A percentile compares a stretch with the other conserved stretches of the same genome.
Conservation (phyloP, 2,329 filamentous ascomycete species). For the Colletotrichum graminicola region DNA sequence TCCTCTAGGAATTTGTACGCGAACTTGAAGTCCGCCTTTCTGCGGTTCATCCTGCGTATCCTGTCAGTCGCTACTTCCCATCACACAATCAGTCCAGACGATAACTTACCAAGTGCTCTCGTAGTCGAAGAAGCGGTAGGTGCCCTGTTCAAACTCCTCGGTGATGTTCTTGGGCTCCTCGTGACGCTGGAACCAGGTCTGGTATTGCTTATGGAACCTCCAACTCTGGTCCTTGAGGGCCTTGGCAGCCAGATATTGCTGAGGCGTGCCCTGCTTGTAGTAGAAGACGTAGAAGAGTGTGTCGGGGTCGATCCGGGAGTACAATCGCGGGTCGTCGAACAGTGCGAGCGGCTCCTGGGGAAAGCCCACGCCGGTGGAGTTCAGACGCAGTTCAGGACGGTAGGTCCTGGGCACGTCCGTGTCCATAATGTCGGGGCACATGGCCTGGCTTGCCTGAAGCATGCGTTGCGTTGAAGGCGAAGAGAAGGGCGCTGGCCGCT, state of each 20-base stretch:
- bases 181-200: conserved; percentile 98
- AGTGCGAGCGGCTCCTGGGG: conserved; percentile 92
- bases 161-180: conserved; percentile 99
- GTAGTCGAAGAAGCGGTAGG: conserved; percentile 99
- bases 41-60: conserved; percentile 88
- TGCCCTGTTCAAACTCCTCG: conserved; percentile 98
- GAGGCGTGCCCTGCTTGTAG: conserved; percentile 95
- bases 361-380: conserved; percentile 82
- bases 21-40: conserved; percentile 98
- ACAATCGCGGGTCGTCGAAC: conserved; percentile 91
- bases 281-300: conserved; percentile 99
- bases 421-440: conserved; percentile 81
- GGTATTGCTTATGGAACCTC: conserved; percentile 99
- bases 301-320: conserved; percentile 91
- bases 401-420: conserved; percentile 87
- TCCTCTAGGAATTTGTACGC: conserved; percentile 98
- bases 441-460: conserved; percentile 80
- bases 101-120: conserved; percentile 92
- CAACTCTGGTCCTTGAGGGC: conserved; percentile 98
- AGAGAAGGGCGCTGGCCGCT: conserved; percentile 70
- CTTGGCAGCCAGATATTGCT: conserved; percentile 95
- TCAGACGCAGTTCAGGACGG: conserved; percentile 83
- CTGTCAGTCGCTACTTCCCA: conserved; percentile 40
- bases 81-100: not conserved
- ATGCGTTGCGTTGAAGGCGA: conserved; percentile 79